Percentiles rank a stretch among this genome's conserved stretches.
Conservation (phyloP, 345 rosid genomes). For the Zanthoxylum bungeanum region DNA sequence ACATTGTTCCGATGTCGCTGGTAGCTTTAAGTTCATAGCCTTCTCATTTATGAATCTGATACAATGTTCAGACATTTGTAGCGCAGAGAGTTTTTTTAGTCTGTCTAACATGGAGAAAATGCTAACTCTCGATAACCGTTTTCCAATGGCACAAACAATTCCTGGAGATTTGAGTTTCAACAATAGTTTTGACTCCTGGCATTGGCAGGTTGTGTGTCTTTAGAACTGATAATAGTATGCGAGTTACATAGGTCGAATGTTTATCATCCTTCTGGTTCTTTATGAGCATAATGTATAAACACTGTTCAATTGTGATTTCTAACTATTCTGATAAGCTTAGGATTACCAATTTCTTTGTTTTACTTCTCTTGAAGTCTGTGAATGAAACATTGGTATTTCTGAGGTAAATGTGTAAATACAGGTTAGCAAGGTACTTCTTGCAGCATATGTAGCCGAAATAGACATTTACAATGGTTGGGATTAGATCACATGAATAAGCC, state of each 20-base stretch:
- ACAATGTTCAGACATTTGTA: background rate
- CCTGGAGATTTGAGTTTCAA: background rate
- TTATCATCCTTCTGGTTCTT: too few relatives aligned
- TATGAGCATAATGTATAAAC: background rate
- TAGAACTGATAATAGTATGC: background rate
- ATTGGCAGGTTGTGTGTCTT: background rate
- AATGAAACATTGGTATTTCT: conserved; percentile 11
- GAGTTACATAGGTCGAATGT: background rate
- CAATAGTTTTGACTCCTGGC: background rate
- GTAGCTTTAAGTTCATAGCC: conserved; percentile 29
- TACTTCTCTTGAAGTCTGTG: background rate
- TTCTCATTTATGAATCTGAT: background rate
- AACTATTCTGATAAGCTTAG: background rate
- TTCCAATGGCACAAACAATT: background rate
- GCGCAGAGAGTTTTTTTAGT: background rate
- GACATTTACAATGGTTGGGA: conserved; percentile 66
- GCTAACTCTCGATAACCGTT: background rate
- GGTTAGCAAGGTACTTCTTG: conserved; percentile 92
- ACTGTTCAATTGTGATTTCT: background rate
- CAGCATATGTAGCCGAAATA: conserved; percentile 59
- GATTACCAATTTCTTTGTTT: background rate
- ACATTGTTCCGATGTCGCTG: conserved; percentile 91
- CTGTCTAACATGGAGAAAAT: background rate
- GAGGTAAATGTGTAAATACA: conserved; percentile 25
- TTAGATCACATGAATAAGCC: conserved; percentile 84